These are phyloP conservation scores for Lipomyces spencermartinsiae DNA, from an alignment of 805 yeast species.

Conservation along the genomic window DNA sequence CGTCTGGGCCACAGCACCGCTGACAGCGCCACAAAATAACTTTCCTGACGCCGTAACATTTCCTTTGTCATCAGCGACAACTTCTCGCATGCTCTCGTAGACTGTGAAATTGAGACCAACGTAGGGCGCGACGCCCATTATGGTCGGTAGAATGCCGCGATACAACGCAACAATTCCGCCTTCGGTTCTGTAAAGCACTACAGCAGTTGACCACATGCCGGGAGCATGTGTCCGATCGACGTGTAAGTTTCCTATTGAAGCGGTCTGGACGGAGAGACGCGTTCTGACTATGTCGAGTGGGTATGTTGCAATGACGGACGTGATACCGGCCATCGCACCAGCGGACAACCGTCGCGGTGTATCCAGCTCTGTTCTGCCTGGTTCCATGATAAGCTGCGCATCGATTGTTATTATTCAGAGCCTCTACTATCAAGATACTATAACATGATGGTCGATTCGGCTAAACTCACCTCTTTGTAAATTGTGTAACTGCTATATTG, in stretches of 20 bases:
- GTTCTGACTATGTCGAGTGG: constrained; percentile 93
- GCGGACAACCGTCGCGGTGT: constrained; percentile 68
- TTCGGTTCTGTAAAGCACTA: constrained; percentile 69
- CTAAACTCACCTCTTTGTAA: constrained; percentile 54
- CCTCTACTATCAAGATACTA: not conserved
- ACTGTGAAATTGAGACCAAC: constrained; percentile 91
- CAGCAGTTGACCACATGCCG: constrained; percentile 66
- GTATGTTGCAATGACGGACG: constrained; percentile 82
- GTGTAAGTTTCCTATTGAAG: constrained; percentile 52
- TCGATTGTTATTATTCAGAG: not conserved
- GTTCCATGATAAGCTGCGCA: constrained; percentile 31
- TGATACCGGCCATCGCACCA: constrained; percentile 82
- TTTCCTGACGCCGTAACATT: constrained; percentile 58
- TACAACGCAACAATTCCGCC: constrained; percentile 83
- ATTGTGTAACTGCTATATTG: constrained; percentile 85
- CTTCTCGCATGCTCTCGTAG: constrained; percentile 79
- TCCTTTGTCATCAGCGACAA: constrained; percentile 48
- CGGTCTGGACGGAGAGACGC: constrained; percentile 86
- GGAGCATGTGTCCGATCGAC: constrained; percentile 50
- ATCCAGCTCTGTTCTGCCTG: constrained; percentile 49
- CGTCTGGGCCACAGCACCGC: constrained; percentile 91
- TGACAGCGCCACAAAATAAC: constrained; percentile 77
- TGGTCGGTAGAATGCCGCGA: constrained; percentile 88
- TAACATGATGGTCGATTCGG: constrained; percentile 38
- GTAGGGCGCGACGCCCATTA: constrained; percentile 93